Percentiles rank a stretch among this genome's conserved stretches.
phyloP scores from a whole-genome alignment of 371 early-diverging fungal species.

The Mucor lusitanicus region DNA sequence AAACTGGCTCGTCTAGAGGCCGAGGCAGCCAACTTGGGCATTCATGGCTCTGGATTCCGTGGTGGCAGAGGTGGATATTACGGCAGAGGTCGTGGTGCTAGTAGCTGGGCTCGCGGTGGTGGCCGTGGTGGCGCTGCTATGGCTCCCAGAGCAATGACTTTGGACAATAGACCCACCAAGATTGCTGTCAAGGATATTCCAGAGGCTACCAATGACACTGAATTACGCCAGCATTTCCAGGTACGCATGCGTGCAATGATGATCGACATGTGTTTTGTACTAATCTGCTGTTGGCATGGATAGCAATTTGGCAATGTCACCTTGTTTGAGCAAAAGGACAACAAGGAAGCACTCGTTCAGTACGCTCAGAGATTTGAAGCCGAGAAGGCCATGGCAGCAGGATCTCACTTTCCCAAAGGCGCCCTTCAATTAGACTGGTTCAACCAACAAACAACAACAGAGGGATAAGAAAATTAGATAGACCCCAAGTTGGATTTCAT shows the following conservation, averaged over 20 bases:
- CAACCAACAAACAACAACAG: constrained; percentile 5
- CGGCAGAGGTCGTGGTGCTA: constrained; percentile 40
- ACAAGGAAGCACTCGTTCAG: constrained; percentile 29
- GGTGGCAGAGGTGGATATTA: constrained; percentile 51
- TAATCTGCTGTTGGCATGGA: not conserved
- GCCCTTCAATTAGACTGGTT: constrained; percentile 27
- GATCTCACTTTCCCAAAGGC: constrained; percentile 26
- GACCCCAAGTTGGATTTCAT: not conserved
- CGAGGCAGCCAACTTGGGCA: constrained; percentile 48
- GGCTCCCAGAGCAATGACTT: constrained; percentile 25
- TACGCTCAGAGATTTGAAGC: constrained; percentile 47
- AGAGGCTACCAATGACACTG: constrained; percentile 39
- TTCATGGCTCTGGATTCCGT: constrained; percentile 36
- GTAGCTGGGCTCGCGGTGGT: constrained; percentile 52
- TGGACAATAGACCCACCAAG: constrained; percentile 76
- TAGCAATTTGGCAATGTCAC: constrained; percentile 62
- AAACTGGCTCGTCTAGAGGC: constrained; percentile 68
- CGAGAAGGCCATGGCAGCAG: constrained; percentile 42
- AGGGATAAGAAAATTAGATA: constrained; percentile 7
- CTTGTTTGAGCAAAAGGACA: constrained; percentile 29
- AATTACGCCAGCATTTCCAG: constrained; percentile 64
- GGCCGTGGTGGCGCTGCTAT: constrained; percentile 48
- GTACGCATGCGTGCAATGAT: constrained; percentile 24
- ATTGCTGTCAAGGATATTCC: constrained; percentile 58
- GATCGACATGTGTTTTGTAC: not conserved